phyloP scores from a whole-genome alignment of 257 asterid genomes.

The Vinca minor region DNA sequence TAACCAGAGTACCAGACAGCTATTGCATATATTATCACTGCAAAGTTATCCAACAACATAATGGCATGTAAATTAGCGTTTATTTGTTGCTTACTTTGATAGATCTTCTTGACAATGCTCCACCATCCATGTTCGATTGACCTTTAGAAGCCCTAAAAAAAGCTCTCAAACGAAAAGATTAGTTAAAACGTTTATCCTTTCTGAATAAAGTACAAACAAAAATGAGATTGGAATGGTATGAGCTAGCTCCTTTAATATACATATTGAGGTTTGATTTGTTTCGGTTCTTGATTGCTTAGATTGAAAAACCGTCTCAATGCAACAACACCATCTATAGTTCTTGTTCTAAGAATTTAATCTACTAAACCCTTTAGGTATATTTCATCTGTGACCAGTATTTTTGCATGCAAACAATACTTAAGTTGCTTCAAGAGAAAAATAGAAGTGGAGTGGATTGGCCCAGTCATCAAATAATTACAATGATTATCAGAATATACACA shows the following conservation, averaged over 20 bases:
- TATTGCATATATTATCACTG: not conserved
- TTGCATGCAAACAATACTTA: not conserved
- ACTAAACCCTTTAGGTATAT: no score
- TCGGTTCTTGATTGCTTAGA: not conserved
- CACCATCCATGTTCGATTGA: conserved; percentile 35
- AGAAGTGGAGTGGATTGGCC: not conserved
- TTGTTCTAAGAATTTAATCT: not conserved
- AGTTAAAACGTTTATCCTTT: conserved; percentile 5
- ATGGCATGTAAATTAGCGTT: not conserved
- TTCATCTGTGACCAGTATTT: no score
- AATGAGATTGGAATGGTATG: not conserved
- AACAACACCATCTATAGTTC: conserved; percentile 5
- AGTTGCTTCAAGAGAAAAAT: not conserved
- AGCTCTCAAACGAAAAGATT: conserved; percentile 15
- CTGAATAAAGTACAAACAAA: not conserved
- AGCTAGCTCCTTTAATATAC: not conserved
- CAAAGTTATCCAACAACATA: not conserved
- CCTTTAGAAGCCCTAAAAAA: conserved; percentile 51
- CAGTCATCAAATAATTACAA: not conserved
- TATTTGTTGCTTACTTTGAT: conserved; percentile 40
- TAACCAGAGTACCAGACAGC: not conserved
- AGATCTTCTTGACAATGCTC: conserved; percentile 38
- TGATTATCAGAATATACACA: not conserved
- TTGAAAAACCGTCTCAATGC: not conserved
- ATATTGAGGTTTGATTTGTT: not conserved